A percentile compares a stretch with the other conserved stretches of the same genome.
Conservation (phyloP, 2,329 filamentous ascomycete species). For the Ophiosphaerella korrae region DNA sequence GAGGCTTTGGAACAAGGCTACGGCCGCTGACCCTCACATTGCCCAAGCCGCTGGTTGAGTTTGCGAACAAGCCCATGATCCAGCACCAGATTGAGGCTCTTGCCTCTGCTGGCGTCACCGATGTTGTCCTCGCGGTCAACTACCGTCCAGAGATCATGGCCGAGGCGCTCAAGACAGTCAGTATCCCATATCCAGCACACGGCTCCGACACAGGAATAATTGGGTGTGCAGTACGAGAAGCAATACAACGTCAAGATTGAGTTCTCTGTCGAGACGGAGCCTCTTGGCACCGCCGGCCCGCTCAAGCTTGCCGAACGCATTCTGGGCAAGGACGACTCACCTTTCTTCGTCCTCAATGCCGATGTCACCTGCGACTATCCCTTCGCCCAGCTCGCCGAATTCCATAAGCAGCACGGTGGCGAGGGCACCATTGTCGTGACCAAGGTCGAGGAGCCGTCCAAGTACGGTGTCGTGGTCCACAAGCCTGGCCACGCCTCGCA, state of each 20-base stretch:
- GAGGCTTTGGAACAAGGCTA: slow-evolving; percentile 97
- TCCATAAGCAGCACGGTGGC: slow-evolving; percentile 90
- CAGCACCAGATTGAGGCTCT: slow-evolving; percentile 96
- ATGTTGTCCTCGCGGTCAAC: slow-evolving; percentile 98
- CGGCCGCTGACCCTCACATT: slow-evolving; percentile 88
- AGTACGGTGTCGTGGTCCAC: slow-evolving; percentile 98
- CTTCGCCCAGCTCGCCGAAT: slow-evolving; percentile 84
- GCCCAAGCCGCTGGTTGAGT: slow-evolving; percentile 96
- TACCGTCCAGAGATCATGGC: slow-evolving; percentile 99
- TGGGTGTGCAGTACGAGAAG: slow-evolving; percentile 72
- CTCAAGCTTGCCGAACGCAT: slow-evolving; percentile 94
- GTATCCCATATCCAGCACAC: slow-evolving; percentile 27
- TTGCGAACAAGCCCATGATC: slow-evolving; percentile 99
- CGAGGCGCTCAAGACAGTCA: slow-evolving; percentile 83
- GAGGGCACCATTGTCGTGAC: slow-evolving; percentile 98
- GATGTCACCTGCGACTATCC: slow-evolving; percentile 98
- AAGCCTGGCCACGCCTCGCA: slow-evolving; percentile 87
- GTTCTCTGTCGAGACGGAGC: slow-evolving; percentile 96
- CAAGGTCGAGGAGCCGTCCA: slow-evolving; percentile 98
- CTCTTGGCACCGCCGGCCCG: slow-evolving; percentile 91
- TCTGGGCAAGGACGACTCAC: slow-evolving; percentile 87
- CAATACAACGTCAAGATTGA: slow-evolving; percentile 93
- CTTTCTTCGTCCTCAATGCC: slow-evolving; percentile 98
- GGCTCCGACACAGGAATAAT: slow-evolving; percentile 15
- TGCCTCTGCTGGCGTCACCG: slow-evolving; percentile 89